Conservation (phyloP, 352 stramenopile genomes). For the Globisporangium abappressorium region DNA sequence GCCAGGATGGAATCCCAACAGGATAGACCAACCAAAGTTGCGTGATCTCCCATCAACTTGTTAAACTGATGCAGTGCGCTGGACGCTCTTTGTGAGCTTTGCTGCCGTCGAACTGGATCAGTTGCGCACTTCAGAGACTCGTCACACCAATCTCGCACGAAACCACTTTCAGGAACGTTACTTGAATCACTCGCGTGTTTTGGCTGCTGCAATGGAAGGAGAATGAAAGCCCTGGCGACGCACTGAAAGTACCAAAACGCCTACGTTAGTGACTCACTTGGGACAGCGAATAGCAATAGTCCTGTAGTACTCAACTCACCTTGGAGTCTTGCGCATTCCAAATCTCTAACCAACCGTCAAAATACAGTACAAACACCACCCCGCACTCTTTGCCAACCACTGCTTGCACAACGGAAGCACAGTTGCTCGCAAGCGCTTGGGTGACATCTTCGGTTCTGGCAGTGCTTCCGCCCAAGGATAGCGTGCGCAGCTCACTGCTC, state of each 20-base stretch:
- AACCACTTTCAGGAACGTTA: background rate
- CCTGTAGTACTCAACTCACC: background rate
- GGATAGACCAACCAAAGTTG: conserved; percentile 15
- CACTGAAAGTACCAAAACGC: background rate
- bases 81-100: background rate
- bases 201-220: background rate
- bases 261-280: background rate
- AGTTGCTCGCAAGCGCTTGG: background rate
- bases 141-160: conserved; percentile 1
- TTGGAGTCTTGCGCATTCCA: background rate
- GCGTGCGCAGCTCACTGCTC: background rate
- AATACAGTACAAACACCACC: background rate
- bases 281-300: background rate
- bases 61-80: conserved; percentile 7
- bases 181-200: background rate
- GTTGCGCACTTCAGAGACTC: conserved; percentile 1
- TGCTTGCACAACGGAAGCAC: background rate
- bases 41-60: background rate
- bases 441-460: background rate
- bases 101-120: background rate
- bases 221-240: background rate
- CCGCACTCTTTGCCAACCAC: background rate
- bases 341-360: background rate
- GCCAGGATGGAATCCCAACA: conserved; percentile 25
- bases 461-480: background rate